Evolutionary conservation across 352 stramenopile genomes (phyloP).

Genomic region (Peronospora farinosa): DNA sequence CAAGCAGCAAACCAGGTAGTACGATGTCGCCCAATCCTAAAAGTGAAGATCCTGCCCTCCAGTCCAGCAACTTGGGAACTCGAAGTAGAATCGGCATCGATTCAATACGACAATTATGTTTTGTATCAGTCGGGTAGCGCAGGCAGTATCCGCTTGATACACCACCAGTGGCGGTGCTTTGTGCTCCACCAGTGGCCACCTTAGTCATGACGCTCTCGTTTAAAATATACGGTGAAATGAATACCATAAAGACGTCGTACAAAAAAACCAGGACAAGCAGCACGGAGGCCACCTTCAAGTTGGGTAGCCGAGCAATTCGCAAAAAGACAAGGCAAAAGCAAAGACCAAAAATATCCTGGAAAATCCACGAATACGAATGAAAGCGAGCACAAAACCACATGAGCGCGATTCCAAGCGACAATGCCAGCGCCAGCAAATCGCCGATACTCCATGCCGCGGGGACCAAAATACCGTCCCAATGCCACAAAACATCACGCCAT

Average conservation of each 20-base stretch:
- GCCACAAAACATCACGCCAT: conserved; percentile 42
- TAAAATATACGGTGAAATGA: conserved; percentile 90
- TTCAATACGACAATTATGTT: conserved; percentile 63
- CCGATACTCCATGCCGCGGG: conserved; percentile 75
- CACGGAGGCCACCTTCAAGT: conserved; percentile 87
- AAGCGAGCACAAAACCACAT: conserved; percentile 76
- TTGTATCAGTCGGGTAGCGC: conserved; percentile 62
- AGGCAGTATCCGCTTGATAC: conserved; percentile 55
- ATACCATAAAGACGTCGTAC: conserved; percentile 96
- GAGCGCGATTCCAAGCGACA: conserved; percentile 40
- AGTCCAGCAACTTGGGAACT: conserved; percentile 91
- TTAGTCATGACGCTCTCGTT: conserved; percentile 92
- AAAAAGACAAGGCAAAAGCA: conserved; percentile 93
- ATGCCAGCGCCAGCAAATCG: conserved; percentile 75
- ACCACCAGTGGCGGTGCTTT: conserved; percentile 34
- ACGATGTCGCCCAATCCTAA: conserved; percentile 96
- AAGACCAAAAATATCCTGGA: conserved; percentile 90
- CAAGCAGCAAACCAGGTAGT: conserved; percentile 91
- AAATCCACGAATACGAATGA: conserved; percentile 82
- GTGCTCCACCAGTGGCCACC: conserved; percentile 83
- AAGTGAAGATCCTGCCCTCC: conserved; percentile 87
- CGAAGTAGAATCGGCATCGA: conserved; percentile 92
- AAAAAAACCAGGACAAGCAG: conserved; percentile 91
- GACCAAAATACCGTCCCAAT: conserved; percentile 36
- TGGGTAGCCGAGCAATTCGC: conserved; percentile 87